Evolutionary conservation across 1,284 basidiomycete genomes (phyloP).

Genomic region (Stygiomarasmius scandens): DNA sequence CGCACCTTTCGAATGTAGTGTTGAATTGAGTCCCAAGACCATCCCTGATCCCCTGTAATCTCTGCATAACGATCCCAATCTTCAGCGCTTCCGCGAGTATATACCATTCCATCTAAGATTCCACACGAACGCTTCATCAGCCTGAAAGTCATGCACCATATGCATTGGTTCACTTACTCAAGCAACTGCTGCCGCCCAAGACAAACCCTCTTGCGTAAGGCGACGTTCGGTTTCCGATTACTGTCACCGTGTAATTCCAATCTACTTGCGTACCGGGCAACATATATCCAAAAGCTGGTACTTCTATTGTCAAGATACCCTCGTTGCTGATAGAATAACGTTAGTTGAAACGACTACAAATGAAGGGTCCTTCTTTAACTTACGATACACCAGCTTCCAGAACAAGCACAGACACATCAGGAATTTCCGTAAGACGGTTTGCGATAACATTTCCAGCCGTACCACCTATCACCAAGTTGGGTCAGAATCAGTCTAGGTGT

Average conservation of each 20-base stretch:
- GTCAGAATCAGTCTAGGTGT: slow-evolving; percentile 9
- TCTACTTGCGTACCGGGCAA: slow-evolving; percentile 2
- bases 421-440: slow-evolving; percentile 8
- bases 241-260: slow-evolving; percentile 12
- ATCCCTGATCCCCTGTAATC: slow-evolving; percentile 38
- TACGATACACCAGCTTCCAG: slow-evolving; percentile 14
- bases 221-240: slow-evolving; percentile 24
- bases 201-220: slow-evolving; percentile 49
- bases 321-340: neutral
- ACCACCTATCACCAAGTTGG: too few relatives aligned
- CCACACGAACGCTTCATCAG: too few relatives aligned
- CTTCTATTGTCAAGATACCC: slow-evolving; percentile 7
- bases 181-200: slow-evolving; percentile 18
- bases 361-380: neutral
- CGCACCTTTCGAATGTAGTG: slow-evolving; percentile 34
- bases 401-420: slow-evolving; percentile 8
- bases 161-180: slow-evolving; percentile 2
- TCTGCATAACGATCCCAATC: slow-evolving; percentile 41
- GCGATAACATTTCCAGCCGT: too few relatives aligned
- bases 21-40: slow-evolving; percentile 41
- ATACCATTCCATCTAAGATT: slow-evolving; percentile 38
- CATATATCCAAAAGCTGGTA: slow-evolving; percentile 4
- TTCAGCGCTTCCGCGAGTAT: slow-evolving; percentile 40
- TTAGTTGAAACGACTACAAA: neutral
- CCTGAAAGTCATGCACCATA: neutral